Base-by-base conservation (phyloP, 208 protist genomes). In the Borovskyia barvae region DNA sequence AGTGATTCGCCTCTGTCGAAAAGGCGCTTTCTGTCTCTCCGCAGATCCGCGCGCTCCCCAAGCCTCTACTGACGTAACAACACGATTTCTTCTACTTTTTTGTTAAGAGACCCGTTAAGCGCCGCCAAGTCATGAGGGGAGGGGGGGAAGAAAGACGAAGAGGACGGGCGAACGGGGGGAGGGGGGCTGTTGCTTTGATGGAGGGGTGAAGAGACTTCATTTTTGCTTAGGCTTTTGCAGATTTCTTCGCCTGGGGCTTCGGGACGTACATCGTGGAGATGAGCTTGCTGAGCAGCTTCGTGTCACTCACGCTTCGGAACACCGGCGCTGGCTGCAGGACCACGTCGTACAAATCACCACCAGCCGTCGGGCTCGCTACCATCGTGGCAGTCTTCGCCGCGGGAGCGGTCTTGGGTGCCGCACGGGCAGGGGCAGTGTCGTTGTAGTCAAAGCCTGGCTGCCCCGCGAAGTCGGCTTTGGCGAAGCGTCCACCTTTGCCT, bases 401-500 rank as follows among this genome's bases (percentile, higher is more conserved):
- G 2, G 61, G n/a, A 4, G 52, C 36, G 49, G 26, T 36, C 35
- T 33, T 26, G 52, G 52, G 40, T 53, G 37, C 15, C 36, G 49
- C 49, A 36, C 24, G 36, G 11, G 36, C 48, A 14, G 75, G 51
- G 1, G 77, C 41, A 19, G 37, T 12, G 29, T 83, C 79, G 39
- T 88, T 86, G 73, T 94, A 92, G 72, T 94, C 74, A 42, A 87
- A 94, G 17, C 85, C 85, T 19, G 85, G 85, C 33, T 82, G 75
- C 12, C 77, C 84, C 0, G 69, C 32, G 51, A 94, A 92, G 71
- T 94, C 87, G 4, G 58, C 68, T 77, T 94, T 94, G 25, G 72
- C 53, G 54, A 84, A 94, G 33, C 87, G 84, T 32, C 87, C 87
- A 22, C 46, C 80, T 60, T 86, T 90, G 17, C 87, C 87, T 12